phyloP scores from a whole-genome alignment of 2,329 filamentous ascomycete species.

The Colletotrichum sp. region DNA sequence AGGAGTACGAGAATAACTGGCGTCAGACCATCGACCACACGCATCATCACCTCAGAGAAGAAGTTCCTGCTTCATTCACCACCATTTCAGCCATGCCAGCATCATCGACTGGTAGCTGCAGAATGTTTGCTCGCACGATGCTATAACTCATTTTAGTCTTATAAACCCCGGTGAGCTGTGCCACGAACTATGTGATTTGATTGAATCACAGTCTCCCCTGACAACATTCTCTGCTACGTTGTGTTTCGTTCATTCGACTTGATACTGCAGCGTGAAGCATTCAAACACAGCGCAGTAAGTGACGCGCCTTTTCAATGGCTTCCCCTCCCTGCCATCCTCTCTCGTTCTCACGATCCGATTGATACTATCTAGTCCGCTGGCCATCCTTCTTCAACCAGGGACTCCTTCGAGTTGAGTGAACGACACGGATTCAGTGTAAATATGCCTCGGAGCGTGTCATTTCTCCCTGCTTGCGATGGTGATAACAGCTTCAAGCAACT shows the following conservation, averaged over 20 bases:
- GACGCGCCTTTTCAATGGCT: neutral
- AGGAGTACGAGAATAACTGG: neutral
- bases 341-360: no score
- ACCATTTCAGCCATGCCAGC: neutral
- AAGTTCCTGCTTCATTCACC: neutral
- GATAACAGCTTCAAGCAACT: neutral
- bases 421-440: neutral
- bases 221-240: neutral
- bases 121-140: neutral
- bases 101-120: neutral
- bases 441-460: neutral
- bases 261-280: neutral
- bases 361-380: neutral
- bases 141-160: neutral
- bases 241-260: neutral
- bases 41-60: neutral
- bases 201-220: neutral
- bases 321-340: no score
- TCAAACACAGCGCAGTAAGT: neutral
- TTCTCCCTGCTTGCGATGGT: fast-evolving
- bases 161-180: neutral
- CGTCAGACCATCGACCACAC: neutral
- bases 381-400: neutral
- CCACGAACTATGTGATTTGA: neutral
- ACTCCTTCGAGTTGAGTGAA: neutral